Evolutionary conservation across 164 flowering plant genomes (phyloP), one percentile per base, ranked within the genome.

Genomic region (Vitis amurensis): DNA sequence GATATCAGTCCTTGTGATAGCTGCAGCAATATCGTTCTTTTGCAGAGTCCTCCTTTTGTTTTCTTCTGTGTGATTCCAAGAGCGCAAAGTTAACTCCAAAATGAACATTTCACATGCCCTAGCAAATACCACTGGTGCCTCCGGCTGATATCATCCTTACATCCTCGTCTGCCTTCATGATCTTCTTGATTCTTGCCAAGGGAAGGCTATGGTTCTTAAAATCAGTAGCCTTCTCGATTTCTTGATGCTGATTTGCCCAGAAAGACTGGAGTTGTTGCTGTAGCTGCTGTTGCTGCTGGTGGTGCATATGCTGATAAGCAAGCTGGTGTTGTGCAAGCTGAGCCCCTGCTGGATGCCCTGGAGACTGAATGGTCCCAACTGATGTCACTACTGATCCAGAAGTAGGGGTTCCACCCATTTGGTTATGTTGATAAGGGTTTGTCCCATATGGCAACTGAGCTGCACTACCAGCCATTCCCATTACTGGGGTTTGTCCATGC

Each of bases 31-130:
- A 55, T 85, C 88, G 65, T 85, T 85, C 77, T 80, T 85, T 65
- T 83, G 88, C 51, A 85, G 80, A 2, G 88, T 85, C 75, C 86
- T 71, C 73, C 88, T 75, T 59, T 85, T 85, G 80, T 81, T 85
- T 79, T 85, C 87, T 68, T 85, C 89, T 0, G 87, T 80, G 76
- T 83, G 85, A 66, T 81, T 81, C 89, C 89, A 85, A 3, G 89
- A 76, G 3, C 86, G 76, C 63, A 85, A 61, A 8, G 89, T 85
- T 74, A 85, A 50, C 61, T 85, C 89, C 14, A 81, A 57, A 31
- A 85, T 83, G 76, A 85, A 85, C 89, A 85, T 85, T 63, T 85
- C 89, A 61, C 89, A 85, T 1, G 89, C 89, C 80, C 85, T 72
- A 29, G 89, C 89, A 75, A 85, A 85, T 15, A 85, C 67, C 2